Base-by-base conservation (phyloP, 2,329 filamentous ascomycete species). In the Akanthomyces uredinophilus region DNA sequence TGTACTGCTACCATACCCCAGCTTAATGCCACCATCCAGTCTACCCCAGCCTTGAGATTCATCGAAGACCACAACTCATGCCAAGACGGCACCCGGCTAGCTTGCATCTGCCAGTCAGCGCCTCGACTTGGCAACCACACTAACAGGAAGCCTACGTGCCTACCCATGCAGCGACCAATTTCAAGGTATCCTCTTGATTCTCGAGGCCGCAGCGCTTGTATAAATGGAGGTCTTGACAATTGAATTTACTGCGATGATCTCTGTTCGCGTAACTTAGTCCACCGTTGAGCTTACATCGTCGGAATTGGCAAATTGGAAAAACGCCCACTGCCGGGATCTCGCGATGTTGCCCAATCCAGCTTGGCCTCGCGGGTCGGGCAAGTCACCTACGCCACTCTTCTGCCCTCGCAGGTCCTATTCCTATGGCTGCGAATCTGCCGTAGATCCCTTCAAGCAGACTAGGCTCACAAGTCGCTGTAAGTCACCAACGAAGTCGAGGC, bases 291-390 rank as follows among this genome's bases (percentile, higher is more conserved):
- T n/a, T 2, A 11, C 11, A n/a, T 13, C 20, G 35, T 27, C 39
- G 52, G 52, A 39, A 55, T 44, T 55, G 37, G 16, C 37, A 55
- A 55, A 55, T 37, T 55, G 52, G 52, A 44, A 32, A 44, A 55
- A 55, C n/a, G 32, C 52, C 14, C 35, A 7, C 10, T 13, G 37
- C 51, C 27, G 7, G 4, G 37, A 10, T 8, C 53, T 57, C 54
- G 54, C 54, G 20, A 47, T 47, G 2, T 3, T 27, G n/a, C 54
- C 43, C 43, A 57, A 57, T 47, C n/a, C n/a, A 47, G 54, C 29
- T 37, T 37, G 43, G 54, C 43, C 43, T 11, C 54, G 54, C 54
- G 41, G 54, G 54, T 49, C 54, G 13, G 53, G 53, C 53, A 46
- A 41, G 11, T 56, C 41, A 2, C 53, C 27, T 13, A 54, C 53